Conservation (phyloP, 768 basidiomycete species). For the Leucocoprinus leucothites region DNA sequence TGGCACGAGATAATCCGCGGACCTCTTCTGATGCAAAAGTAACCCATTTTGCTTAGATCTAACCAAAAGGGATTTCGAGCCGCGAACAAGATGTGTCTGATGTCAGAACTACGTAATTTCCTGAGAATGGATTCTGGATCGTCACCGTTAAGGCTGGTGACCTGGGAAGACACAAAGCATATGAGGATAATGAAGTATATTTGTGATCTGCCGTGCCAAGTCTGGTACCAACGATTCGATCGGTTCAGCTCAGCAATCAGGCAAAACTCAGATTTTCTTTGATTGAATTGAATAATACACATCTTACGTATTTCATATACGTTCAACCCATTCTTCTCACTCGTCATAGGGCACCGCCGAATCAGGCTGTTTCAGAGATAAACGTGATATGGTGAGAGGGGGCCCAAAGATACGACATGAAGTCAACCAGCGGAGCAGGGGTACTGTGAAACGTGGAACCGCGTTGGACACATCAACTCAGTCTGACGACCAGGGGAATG, state of each 20-base stretch:
- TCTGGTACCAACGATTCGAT: too few relatives aligned
- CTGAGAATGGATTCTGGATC: not conserved
- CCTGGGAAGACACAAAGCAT: too few relatives aligned
- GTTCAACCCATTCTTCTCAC: not conserved
- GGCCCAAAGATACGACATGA: not conserved
- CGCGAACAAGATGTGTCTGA: not conserved
- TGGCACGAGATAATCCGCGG: not conserved
- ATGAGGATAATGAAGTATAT: too few relatives aligned
- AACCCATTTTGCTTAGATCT: not conserved
- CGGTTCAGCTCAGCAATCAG: too few relatives aligned
- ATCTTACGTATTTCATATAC: not conserved
- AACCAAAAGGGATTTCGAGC: not conserved
- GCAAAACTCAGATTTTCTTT: too few relatives aligned
- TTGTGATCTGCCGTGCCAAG: too few relatives aligned
- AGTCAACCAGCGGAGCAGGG: not conserved
- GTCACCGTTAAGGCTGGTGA: too few relatives aligned
- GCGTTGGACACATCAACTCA: not conserved
- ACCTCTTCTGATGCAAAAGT: not conserved
- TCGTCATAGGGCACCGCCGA: not conserved
- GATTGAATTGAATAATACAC: too few relatives aligned
- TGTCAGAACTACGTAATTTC: constrained; percentile 5
- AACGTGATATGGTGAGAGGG: not conserved
- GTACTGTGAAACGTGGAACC: not conserved
- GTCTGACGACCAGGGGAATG: not conserved
- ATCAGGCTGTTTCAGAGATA: not conserved